These are phyloP conservation scores for Jatropha multifida DNA, from an alignment of 441 rosid species.

Conservation along the genomic window DNA sequence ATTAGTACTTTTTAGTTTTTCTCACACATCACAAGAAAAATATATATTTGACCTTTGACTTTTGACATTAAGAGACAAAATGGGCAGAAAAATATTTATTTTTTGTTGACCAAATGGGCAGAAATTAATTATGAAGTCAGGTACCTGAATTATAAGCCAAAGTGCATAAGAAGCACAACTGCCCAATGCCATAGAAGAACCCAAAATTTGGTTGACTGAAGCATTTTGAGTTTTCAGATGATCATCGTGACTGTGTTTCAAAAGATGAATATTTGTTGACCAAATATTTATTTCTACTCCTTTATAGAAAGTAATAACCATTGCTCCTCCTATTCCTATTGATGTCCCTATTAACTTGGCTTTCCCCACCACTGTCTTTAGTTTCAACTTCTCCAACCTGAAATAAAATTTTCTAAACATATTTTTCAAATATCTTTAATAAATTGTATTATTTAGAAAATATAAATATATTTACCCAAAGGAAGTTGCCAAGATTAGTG, in stretches of 20 bases:
- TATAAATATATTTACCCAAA: slow-evolving; percentile 30
- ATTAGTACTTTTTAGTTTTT: too few relatives aligned
- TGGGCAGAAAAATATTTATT: too few relatives aligned
- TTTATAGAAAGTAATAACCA: slow-evolving; percentile 17
- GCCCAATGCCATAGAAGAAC: slow-evolving; percentile 17
- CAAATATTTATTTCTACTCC: slow-evolving; percentile 10
- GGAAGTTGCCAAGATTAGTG: slow-evolving; percentile 43
- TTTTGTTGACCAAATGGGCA: too few relatives aligned
- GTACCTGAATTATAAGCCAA: slow-evolving; percentile 36
- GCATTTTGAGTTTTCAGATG: neutral
- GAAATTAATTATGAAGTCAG: neutral
- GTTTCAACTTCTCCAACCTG: slow-evolving; percentile 8
- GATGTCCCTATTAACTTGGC: slow-evolving; percentile 1
- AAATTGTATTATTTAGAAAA: neutral
- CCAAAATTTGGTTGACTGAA: slow-evolving; percentile 4
- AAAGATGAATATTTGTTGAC: slow-evolving; percentile 6
- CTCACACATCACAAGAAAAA: too few relatives aligned
- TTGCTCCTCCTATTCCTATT: slow-evolving; percentile 10
- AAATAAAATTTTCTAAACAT: neutral
- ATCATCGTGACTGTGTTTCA: neutral
- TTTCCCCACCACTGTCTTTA: neutral
- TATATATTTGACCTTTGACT: too few relatives aligned
- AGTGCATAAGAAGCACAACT: slow-evolving; percentile 23
- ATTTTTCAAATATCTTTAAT: too few relatives aligned
- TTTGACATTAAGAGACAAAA: too few relatives aligned